Evolutionary conservation across 176 grass and related monocot species (phyloP), one percentile per base, ranked within the genome.

Genomic region (Aegilops umbellulata): DNA sequence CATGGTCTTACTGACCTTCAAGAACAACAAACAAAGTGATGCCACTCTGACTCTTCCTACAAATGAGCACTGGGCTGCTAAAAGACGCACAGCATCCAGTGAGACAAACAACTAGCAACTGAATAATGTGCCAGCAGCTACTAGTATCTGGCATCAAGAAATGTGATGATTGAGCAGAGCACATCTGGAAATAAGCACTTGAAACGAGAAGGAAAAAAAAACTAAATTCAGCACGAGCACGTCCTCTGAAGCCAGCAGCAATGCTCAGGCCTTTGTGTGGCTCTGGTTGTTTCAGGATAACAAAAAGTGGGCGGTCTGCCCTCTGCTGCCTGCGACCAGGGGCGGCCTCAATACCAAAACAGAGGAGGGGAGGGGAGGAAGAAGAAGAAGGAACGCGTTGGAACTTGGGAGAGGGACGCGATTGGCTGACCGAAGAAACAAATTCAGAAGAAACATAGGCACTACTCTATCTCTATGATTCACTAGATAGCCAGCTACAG

Each of bases 131-230:
- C 13, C 11, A 77, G 83, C n/a, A 71, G 39, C 26, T 39, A 39
- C 26, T 41, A 39, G 75, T 61, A 30, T 57, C 41, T 31, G 39
- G 65, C 75, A 84, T 78, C 71, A 76, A 71, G 53, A 88, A 55
- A 83, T 32, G 31, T 32, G 31, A 32, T 53, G 65, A 32, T 22
- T 58, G 53, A 9, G 53, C 82, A 31, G 73, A 83, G 41, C 74
- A 86, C 58, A 78, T 86, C 72, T 74, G 42, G 15, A 61, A 60
- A 74, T 17, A 74, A 87, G 16, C 79, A 73, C 30, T 55, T 65
- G 27, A 62, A 86, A 82, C 16, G 19, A 10, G 19, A 57, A 68
- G 9, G 1, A 5, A 82, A 51, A 31, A n/a, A 24, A 46, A 46
- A 46, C 22, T 2, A 64, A 60, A 63, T 32, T 79, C 49, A 60